These are phyloP conservation scores for Blastocystis sp. DNA, from an alignment of 352 stramenopile species.

Conservation along the genomic window DNA sequence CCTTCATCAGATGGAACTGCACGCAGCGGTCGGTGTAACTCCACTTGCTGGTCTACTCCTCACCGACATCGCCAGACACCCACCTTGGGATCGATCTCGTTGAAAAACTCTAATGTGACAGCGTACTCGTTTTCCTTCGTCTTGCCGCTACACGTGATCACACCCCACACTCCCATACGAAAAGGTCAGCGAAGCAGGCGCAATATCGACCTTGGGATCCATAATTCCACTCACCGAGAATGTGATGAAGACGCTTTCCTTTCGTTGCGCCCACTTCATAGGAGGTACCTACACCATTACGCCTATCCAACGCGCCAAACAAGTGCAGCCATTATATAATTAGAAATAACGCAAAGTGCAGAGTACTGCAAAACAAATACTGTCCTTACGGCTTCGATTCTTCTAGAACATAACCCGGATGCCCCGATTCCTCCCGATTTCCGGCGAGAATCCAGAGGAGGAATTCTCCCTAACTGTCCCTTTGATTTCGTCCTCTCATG, in stretches of 20 bases:
- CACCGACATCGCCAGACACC: neutral
- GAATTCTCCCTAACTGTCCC: neutral
- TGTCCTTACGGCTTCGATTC: neutral
- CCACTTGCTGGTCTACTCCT: constrained; percentile 58
- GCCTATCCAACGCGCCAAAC: neutral
- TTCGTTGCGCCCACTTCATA: constrained; percentile 69
- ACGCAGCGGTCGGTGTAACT: constrained; percentile 37
- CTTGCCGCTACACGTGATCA: constrained; percentile 23
- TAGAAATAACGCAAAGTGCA: neutral
- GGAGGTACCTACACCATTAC: constrained; percentile 58
- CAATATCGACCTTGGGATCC: constrained; percentile 57
- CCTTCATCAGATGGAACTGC: constrained; percentile 55
- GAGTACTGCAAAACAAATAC: neutral
- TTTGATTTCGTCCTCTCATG: neutral
- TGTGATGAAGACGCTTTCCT: constrained; percentile 52
- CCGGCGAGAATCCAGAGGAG: neutral
- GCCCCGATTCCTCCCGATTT: neutral
- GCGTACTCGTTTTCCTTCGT: constrained; percentile 57
- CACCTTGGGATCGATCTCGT: constrained; percentile 55
- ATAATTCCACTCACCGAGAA: constrained; percentile 19
- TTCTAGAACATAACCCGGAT: neutral
- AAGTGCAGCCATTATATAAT: constrained; percentile 20
- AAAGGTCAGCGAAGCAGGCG: constrained; percentile 39
- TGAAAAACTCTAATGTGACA: constrained; percentile 46
- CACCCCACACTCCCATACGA: neutral